Evolutionary conservation across 1,284 basidiomycete genomes (phyloP), one percentile per base, ranked within the genome.

Genomic region (Erythrobasidium hasegawianum): DNA sequence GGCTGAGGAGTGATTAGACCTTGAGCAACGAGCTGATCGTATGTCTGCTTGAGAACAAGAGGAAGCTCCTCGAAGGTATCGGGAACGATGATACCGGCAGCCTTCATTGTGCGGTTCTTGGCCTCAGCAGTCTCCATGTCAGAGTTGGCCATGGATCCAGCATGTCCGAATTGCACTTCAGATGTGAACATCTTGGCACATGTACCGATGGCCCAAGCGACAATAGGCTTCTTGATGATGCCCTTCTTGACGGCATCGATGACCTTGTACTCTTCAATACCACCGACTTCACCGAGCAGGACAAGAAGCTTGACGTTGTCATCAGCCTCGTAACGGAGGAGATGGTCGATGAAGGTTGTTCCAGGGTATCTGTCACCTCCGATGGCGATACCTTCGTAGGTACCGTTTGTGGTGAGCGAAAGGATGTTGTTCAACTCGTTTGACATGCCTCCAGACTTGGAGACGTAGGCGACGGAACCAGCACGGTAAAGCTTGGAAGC

Each of bases 351-450:
- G 85, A 98, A 98, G 60, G 95, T 97, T 50, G 92, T 90, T 62
- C 92, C 91, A 55, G 95, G 96, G 84, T 98, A 98, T 71, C 95
- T 90, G 80, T 98, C 95, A 82, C 95, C 95, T 77, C 96, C 95
- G 74, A 98, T 98, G 78, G 95, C 95, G 77, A 98, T 95, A 84
- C 95, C 95, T 83, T 98, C 95, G 81, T 97, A 98, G 71, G 93
- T 96, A 76, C 95, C 96, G 82, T 98, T 94, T 78, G 94, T 97
- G 77, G 90, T 87, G 67, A 56, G n/a, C 27, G 20, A 65, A 71
- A 98, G 87, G 77, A 98, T 98, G 84, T 97, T 98, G 89, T 98
- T 97, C 74, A 98, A 83, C 81, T 98, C 96, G 83, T 98, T 98
- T 74, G 95, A 98, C 96, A 98, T 98, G 79, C 96, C 95, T 74